Percentiles rank a stretch among this genome's conserved stretches.
Conservation (phyloP, 495 filamentous ascomycete genomes). For the Penicillium diatomitis region DNA sequence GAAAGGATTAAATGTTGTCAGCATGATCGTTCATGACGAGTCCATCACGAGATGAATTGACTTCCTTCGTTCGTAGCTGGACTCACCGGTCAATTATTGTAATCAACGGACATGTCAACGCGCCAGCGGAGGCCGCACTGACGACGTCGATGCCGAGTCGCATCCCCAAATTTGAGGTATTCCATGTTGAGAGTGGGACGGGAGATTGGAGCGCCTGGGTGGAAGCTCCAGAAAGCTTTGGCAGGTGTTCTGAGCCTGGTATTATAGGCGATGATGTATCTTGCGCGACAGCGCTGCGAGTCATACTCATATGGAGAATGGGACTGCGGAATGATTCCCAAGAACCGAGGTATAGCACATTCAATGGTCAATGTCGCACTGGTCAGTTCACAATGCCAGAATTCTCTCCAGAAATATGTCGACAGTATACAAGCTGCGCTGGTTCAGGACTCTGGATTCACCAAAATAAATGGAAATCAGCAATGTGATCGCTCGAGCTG, state of each 20-base stretch:
- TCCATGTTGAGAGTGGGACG: slow-evolving; percentile 45
- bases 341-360: slow-evolving; percentile 1
- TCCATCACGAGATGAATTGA: neutral
- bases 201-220: neutral
- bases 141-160: slow-evolving; percentile 64
- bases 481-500: neutral
- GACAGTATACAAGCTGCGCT: neutral
- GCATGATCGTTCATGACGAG: neutral
- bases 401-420: neutral
- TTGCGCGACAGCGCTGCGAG: slow-evolving; percentile 23
- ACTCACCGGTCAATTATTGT: slow-evolving; percentile 82
- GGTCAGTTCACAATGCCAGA: neutral
- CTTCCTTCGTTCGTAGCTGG: neutral
- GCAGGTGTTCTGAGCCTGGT: slow-evolving; percentile 15
- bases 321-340: neutral
- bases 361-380: neutral
- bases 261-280: slow-evolving; percentile 22
- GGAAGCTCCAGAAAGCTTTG: neutral
- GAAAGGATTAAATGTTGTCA: neutral
- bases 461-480: slow-evolving; percentile 11
- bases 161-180: slow-evolving; percentile 60
- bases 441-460: too few relatives aligned
- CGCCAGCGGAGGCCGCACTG: slow-evolving; percentile 70
- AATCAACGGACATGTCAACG: slow-evolving; percentile 76
- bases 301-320: slow-evolving; percentile 15